These are phyloP conservation scores for Apiospora arundinis DNA, from an alignment of 2,329 filamentous ascomycete species.

Conservation along the genomic window DNA sequence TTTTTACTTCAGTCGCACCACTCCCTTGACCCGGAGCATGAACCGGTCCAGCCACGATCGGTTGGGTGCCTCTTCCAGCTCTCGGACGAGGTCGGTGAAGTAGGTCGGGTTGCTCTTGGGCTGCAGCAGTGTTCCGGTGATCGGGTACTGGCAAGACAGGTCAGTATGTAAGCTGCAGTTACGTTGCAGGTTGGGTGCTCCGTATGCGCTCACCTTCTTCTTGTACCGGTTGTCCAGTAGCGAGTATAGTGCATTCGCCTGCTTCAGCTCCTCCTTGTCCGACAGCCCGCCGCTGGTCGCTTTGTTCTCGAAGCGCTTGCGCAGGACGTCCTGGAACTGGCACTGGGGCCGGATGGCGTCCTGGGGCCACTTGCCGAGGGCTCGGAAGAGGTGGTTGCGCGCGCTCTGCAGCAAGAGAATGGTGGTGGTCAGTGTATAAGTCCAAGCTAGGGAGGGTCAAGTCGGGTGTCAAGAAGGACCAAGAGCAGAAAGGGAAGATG, in stretches of 20 bases:
- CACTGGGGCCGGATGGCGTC: conserved; percentile 67
- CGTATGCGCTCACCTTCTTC: conserved; percentile 50
- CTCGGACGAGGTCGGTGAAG: conserved; percentile 64
- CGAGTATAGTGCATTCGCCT: conserved; percentile 65
- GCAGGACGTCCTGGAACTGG: conserved; percentile 65
- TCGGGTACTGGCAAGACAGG: conserved; percentile 47
- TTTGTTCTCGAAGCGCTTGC: conserved; percentile 48
- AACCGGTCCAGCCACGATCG: conserved; percentile 60
- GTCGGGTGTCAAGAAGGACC: neutral
- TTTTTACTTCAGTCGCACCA: conserved; percentile 61
- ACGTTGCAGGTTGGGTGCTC: too few relatives aligned
- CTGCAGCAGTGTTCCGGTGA: conserved; percentile 57
- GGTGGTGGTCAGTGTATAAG: conserved; percentile 22
- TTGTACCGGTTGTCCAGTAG: conserved; percentile 66
- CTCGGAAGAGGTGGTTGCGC: conserved; percentile 55
- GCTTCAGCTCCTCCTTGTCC: conserved; percentile 57
- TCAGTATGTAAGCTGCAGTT: neutral
- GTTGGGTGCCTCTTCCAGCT: conserved; percentile 68
- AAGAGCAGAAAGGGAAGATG: neutral
- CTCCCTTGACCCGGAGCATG: conserved; percentile 61
- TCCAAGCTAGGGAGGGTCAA: neutral
- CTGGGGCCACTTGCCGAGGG: conserved; percentile 66
- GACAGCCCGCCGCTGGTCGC: conserved; percentile 34
- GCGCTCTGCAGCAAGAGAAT: conserved; percentile 43
- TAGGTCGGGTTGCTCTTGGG: conserved; percentile 70